These are phyloP conservation scores for Fusarium tupiense DNA, from an alignment of 2,329 filamentous ascomycete species.

Conservation along the genomic window DNA sequence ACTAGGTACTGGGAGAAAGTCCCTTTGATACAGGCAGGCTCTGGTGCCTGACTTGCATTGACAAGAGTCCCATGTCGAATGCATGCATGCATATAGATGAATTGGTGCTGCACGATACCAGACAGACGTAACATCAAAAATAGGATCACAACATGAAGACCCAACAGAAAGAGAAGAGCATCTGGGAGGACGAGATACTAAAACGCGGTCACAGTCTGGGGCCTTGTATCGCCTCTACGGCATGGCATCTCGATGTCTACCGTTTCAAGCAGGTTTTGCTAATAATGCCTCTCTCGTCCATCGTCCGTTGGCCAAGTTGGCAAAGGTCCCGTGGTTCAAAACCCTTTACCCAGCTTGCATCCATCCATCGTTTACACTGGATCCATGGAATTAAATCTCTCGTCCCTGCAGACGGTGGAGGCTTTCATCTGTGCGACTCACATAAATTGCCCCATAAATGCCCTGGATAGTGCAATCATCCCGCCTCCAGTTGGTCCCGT, in stretches of 20 bases:
- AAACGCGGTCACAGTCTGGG: slow-evolving; percentile 15
- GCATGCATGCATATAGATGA: slow-evolving; percentile 19
- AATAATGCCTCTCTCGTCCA: not conserved
- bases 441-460: slow-evolving; percentile 31
- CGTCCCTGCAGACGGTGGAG: slow-evolving; percentile 24
- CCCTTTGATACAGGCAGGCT: slow-evolving; percentile 15
- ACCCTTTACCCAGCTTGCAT: not conserved
- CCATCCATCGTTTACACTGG: not conserved
- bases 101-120: slow-evolving; percentile 27
- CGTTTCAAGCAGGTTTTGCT: slow-evolving; percentile 32
- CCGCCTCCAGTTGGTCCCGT: slow-evolving; percentile 34
- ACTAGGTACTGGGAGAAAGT: slow-evolving; percentile 1
- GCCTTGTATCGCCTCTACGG: not conserved
- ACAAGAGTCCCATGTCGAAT: slow-evolving; percentile 27
- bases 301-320: slow-evolving; percentile 21
- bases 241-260: slow-evolving; percentile 18
- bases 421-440: slow-evolving; percentile 26
- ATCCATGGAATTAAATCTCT: slow-evolving; percentile 37
- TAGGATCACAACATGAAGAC: slow-evolving; percentile 17
- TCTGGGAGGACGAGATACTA: not conserved
- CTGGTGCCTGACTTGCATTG: slow-evolving; percentile 25
- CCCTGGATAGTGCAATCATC: slow-evolving; percentile 34
- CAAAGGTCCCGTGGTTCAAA: slow-evolving; percentile 29
- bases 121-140: slow-evolving; percentile 9
- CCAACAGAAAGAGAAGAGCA: slow-evolving; percentile 13